Evolutionary conservation across 2,329 filamentous ascomycete species (phyloP), one percentile per base, ranked within the genome.

Genomic region (Plenodomus biglobosus): DNA sequence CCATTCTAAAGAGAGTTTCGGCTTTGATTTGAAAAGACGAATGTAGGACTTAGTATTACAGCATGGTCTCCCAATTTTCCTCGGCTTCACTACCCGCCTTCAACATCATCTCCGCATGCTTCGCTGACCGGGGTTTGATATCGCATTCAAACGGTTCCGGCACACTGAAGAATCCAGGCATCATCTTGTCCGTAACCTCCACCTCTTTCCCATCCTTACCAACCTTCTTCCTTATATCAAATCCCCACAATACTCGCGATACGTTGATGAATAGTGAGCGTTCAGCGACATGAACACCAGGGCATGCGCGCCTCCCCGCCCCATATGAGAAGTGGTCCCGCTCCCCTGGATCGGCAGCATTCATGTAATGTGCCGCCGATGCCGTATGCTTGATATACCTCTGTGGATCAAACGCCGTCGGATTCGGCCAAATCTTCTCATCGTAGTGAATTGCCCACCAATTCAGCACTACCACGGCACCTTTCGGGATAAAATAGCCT

Each of bases 401-500:
- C 8, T 54, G 54, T 1, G 69, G 69, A 8, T 68, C 58, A 46
- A 71, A 72, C n/a, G 56, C 43, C 13, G 62, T 53, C 0, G 69
- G 69, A 3, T 69, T 50, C 15, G 52, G 35, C 52, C 58, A 67
- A 6, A 64, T 40, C 1, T 47, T 35, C 1, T 65, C 59, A 43
- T 72, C 65, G 22, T 60, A 57, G 35, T 72, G 69, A 7, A 72
- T 69, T 1, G 67, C 68, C 66, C 65, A 70, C 62, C 65, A 69
- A 34, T 70, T 71, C 38, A 70, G 20, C 3, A 69, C 59, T 1
- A 63, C 61, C 1, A 69, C 60, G 15, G 56, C 54, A 2, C 70
- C 72, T 45, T 73, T 73, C 0, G 72, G 73, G 6, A 76, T 66
- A 41, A 68, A 68, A 39, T 66, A 65, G 1, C 70, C 78, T 59